Evolutionary conservation across 441 rosid species (phyloP).

Genomic region (Populus hybrid): DNA sequence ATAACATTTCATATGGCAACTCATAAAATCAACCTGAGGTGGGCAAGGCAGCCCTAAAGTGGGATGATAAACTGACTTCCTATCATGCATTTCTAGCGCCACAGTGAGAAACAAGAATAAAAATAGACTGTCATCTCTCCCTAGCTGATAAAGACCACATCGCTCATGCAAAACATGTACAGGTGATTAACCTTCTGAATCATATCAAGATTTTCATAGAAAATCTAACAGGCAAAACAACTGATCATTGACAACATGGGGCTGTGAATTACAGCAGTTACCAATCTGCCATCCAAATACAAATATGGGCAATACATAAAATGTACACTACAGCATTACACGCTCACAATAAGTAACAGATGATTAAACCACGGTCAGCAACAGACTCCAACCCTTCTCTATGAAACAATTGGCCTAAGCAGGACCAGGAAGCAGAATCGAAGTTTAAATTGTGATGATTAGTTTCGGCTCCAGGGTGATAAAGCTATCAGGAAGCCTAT

Average conservation of each 20-base stretch:
- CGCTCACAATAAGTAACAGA: conserved; percentile 19
- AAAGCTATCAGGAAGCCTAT: not conserved
- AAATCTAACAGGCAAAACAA: not conserved
- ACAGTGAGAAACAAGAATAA: not conserved
- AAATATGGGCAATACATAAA: conserved; percentile 20
- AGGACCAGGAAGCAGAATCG: conserved; percentile 4
- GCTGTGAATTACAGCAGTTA: conserved; percentile 21
- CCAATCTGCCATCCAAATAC: conserved; percentile 21
- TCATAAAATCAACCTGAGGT: not conserved
- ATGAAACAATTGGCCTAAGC: conserved; percentile 15
- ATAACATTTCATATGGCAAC: not conserved
- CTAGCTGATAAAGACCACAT: not conserved
- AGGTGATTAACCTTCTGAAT: not conserved
- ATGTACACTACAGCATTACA: conserved; percentile 26
- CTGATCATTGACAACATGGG: not conserved
- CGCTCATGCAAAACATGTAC: not conserved
- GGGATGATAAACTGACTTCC: not conserved
- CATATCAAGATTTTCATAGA: not conserved
- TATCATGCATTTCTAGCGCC: not conserved
- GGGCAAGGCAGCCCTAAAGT: not conserved
- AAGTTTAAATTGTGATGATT: not conserved
- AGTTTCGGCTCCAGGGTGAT: conserved; percentile 1
- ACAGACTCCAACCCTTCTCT: conserved; percentile 20
- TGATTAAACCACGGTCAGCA: conserved; percentile 19
- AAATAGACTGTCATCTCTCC: not conserved